Conservation (phyloP, 805 yeast genomes). For the Pichia occidentalis region DNA sequence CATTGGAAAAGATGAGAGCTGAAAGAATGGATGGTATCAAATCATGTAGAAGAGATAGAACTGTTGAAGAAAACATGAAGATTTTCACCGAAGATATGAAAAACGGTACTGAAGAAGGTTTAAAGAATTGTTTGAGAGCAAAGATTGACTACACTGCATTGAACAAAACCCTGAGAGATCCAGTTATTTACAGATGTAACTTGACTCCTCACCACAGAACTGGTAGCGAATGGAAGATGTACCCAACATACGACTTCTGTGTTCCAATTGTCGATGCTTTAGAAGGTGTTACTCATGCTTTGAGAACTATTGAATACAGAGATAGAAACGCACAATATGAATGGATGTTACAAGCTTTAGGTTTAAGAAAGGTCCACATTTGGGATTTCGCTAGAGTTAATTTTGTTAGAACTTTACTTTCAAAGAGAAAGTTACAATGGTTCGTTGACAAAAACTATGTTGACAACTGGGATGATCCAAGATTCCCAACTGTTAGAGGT, state of each 20-base stretch:
- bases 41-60: slow-evolving; percentile 84
- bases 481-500: slow-evolving; percentile 99
- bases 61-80: slow-evolving; percentile 84
- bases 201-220: slow-evolving; percentile 97
- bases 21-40: slow-evolving; percentile 98
- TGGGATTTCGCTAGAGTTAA: slow-evolving; percentile 99
- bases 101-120: slow-evolving; percentile 88
- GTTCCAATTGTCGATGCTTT: slow-evolving; percentile 92
- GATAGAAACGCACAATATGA: slow-evolving; percentile 98
- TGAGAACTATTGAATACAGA: slow-evolving; percentile 97
- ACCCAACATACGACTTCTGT: slow-evolving; percentile 99
- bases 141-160: slow-evolving; percentile 87
- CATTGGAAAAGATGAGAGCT: slow-evolving; percentile 92
- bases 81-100: slow-evolving; percentile 90
- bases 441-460: slow-evolving; percentile 90
- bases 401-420: slow-evolving; percentile 89
- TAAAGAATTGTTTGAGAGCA: slow-evolving; percentile 91
- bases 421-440: slow-evolving; percentile 99
- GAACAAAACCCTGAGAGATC: slow-evolving; percentile 96
- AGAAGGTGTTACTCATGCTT: slow-evolving; percentile 97
- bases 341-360: slow-evolving; percentile 82
- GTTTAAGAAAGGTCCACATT: slow-evolving; percentile 85
- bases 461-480: slow-evolving; percentile 96
- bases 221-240: slow-evolving; percentile 87
- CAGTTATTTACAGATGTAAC: slow-evolving; percentile 96